phyloP scores from a whole-genome alignment of 768 basidiomycete genomes.

The Termitomyces sp. region DNA sequence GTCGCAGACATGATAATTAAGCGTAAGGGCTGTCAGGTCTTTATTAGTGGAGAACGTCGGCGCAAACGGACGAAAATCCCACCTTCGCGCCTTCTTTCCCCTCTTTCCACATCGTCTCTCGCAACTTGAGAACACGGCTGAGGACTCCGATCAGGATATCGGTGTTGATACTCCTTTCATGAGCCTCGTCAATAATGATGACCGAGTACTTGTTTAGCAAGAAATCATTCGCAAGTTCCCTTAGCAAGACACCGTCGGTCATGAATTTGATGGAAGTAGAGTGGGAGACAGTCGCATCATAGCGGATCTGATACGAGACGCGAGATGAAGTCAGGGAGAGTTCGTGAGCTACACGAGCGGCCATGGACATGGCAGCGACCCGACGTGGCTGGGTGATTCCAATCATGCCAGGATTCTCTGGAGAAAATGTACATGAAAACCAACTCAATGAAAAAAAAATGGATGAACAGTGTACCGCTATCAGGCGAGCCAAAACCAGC shows the following conservation, averaged over 20 bases:
- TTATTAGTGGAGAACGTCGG: slow-evolving; percentile 4
- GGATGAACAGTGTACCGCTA: slow-evolving; percentile 50
- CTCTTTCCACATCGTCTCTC: slow-evolving; percentile 87
- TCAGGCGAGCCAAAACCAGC: slow-evolving; percentile 85
- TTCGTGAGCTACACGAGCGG: slow-evolving; percentile 87
- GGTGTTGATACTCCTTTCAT: slow-evolving; percentile 97
- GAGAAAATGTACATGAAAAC: not conserved
- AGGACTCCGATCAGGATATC: slow-evolving; percentile 96
- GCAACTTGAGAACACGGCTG: slow-evolving; percentile 85
- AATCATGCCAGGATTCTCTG: slow-evolving; percentile 97
- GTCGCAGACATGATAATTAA: slow-evolving; percentile 99
- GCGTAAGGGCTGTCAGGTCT: slow-evolving; percentile 61
- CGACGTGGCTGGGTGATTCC: slow-evolving; percentile 96
- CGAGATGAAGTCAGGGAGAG: slow-evolving; percentile 74
- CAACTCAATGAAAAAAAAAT: not conserved
- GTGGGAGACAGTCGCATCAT: slow-evolving; percentile 89
- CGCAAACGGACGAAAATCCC: slow-evolving; percentile 4
- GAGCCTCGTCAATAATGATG: slow-evolving; percentile 95
- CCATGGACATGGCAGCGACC: slow-evolving; percentile 97
- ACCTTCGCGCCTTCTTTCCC: slow-evolving; percentile 71
- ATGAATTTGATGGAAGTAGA: slow-evolving; percentile 97
- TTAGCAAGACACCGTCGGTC: slow-evolving; percentile 95
- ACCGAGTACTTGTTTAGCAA: slow-evolving; percentile 91
- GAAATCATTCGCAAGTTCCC: slow-evolving; percentile 91
- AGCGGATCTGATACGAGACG: slow-evolving; percentile 96